phyloP scores from a whole-genome alignment of 768 basidiomycete genomes.

The Filobasidium floriforme region DNA sequence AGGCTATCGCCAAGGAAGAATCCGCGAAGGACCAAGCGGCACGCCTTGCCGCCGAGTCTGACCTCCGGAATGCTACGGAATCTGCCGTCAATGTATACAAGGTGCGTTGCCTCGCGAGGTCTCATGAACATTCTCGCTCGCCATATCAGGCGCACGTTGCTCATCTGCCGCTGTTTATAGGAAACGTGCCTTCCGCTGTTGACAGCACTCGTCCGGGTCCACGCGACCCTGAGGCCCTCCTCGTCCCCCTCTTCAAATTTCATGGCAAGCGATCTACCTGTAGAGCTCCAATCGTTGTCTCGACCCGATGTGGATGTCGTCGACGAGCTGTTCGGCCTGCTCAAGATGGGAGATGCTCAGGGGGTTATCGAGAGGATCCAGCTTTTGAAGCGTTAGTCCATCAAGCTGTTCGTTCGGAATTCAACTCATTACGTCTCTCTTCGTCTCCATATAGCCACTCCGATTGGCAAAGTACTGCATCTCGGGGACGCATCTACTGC shows the following conservation, averaged over 20 bases:
- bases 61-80: constrained; percentile 7
- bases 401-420: too few relatives aligned
- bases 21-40: not conserved
- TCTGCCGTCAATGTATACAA: constrained; percentile 22
- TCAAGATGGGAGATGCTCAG: not conserved
- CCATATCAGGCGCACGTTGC: too few relatives aligned
- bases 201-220: constrained; percentile 10
- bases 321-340: constrained; percentile 16
- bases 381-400: not conserved
- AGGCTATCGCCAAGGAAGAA: not conserved
- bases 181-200: constrained; percentile 14
- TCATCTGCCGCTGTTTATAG: not conserved
- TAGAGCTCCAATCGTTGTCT: constrained; percentile 18
- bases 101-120: not conserved
- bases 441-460: too few relatives aligned
- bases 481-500: too few relatives aligned
- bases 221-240: constrained; percentile 17
- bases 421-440: too few relatives aligned
- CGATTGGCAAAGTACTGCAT: too few relatives aligned
- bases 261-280: constrained; percentile 20
- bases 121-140: too few relatives aligned
- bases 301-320: constrained; percentile 10
- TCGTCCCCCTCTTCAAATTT: constrained; percentile 9
- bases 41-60: not conserved
- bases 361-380: not conserved